These are phyloP conservation scores for Melampsora occidentalis DNA, from an alignment of 1,284 basidiomycete genomes.

Conservation along the genomic window DNA sequence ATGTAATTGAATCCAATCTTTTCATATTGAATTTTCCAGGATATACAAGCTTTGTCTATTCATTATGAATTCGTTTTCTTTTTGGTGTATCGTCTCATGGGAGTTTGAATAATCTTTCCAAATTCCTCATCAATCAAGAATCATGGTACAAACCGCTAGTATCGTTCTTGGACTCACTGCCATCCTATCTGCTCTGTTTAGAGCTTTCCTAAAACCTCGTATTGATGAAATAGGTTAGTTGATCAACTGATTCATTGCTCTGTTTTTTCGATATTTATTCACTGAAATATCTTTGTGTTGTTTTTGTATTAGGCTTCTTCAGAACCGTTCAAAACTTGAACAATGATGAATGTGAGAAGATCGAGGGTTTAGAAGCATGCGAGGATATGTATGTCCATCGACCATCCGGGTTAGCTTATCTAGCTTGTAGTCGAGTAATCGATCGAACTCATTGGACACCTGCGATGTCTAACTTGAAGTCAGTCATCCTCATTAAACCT, in stretches of 20 bases:
- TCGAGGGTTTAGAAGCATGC: constrained; percentile 30
- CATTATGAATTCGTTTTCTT: too few species aligned
- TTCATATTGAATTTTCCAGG: too few species aligned
- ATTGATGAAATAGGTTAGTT: constrained; percentile 29
- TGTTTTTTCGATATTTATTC: not conserved
- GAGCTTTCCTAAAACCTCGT: constrained; percentile 23
- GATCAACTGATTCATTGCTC: too few species aligned
- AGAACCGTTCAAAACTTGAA: constrained; percentile 14
- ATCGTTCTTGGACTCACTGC: constrained; percentile 24
- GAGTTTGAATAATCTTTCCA: too few species aligned
- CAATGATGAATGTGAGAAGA: constrained; percentile 34
- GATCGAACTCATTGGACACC: constrained; percentile 26
- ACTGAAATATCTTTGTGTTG: not conserved
- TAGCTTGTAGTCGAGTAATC: constrained; percentile 26
- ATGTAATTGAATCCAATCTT: too few species aligned
- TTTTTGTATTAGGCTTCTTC: constrained; percentile 15
- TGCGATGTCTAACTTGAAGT: constrained; percentile 14
- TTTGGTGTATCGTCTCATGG: too few species aligned
- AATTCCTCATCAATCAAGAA: not conserved
- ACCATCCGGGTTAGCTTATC: constrained; percentile 23
- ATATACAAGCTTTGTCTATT: too few species aligned
- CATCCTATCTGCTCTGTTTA: constrained; percentile 25
- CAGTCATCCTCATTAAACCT: not conserved
- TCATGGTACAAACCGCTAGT: constrained; percentile 24
- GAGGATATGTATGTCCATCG: constrained; percentile 34